phyloP scores from a whole-genome alignment of 2,329 filamentous ascomycete genomes.

The Talaromyces sp. region DNA sequence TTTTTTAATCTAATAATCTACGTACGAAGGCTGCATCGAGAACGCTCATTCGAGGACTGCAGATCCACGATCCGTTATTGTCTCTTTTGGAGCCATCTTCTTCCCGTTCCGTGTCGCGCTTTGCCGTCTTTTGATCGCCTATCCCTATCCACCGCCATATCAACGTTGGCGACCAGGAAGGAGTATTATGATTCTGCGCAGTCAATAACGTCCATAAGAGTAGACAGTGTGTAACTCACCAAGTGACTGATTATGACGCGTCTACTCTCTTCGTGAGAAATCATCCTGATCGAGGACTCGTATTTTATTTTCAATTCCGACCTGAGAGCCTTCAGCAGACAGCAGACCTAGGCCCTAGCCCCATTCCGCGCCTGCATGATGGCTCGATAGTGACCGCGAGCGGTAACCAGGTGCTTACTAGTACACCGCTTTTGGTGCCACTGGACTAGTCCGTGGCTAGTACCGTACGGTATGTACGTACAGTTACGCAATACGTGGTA shows the following conservation, averaged over 20 bases:
- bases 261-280: no score
- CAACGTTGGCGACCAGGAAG: background rate
- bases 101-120: conserved; percentile 18
- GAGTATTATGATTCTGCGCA: background rate
- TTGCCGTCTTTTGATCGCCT: conserved; percentile 17
- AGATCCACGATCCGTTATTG: conserved; percentile 18
- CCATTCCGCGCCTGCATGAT: conserved; percentile 19
- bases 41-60: conserved; percentile 15
- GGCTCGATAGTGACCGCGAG: conserved; percentile 9
- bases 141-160: conserved; percentile 1
- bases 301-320: background rate
- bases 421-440: conserved; percentile 18
- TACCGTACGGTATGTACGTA: conserved; percentile 10
- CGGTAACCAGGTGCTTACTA: conserved; percentile 10
- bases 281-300: no score
- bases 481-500: background rate
- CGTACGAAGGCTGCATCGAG: background rate
- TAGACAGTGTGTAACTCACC: background rate
- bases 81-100: conserved; percentile 11
- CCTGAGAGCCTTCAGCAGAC: background rate
- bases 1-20: background rate
- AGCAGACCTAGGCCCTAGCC: background rate
- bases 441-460: background rate
- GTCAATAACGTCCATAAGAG: background rate
- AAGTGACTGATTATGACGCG: background rate